Base-by-base conservation (phyloP, 2,329 filamentous ascomycete genomes). In the Botrytis aclada region DNA sequence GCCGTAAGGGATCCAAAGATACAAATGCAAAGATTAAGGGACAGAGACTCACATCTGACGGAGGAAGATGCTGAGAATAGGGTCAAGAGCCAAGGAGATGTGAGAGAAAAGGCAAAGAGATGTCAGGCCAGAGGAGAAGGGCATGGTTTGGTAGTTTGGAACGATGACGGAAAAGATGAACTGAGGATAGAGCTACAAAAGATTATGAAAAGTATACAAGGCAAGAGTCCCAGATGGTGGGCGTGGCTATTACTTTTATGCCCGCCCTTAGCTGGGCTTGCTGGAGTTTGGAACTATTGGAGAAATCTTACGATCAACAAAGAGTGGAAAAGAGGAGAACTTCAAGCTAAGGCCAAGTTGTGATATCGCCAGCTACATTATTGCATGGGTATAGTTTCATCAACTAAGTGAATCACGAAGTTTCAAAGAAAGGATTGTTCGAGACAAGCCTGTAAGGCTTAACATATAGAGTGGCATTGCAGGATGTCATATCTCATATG, bases 1-100 rank as follows among this genome's bases (percentile, higher is more conserved):
- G 94, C 92, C 0, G 94, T 98, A 32, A 85, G 84, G 18, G 93
- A 97, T 77, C 91, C 93, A 0, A 88, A 86, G 75, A 87, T 95
- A 64, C 96, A 99, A 85, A 95, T 98, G 88, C 84, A 87, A 79
- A 85, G 96, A 73, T 83, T 99, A 74, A 87, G 90, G 77, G 89
- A 88, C 25, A 85, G 96, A 67, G 95, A 99, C 82, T 80, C 87
- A 54, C 92, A 97, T 82, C 83, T 98, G 47, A 92, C 87, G 14
- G 86, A 87, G n/a, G 92, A 96, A 80, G 96, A 99, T 81, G 96
- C 95, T 25, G 88, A 91, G 85, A 94, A 97, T 81, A 85, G 96
- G 29, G 94, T 99, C 8, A 84, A 87, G 75, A 97, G 94, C 80
- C 96, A 99, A 86, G 92, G 90, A 63, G 93, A 97, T 81, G 92